Evolutionary conservation across 1,284 basidiomycete genomes (phyloP), one percentile per base, ranked within the genome.

Genomic region (Fereydounia khargensis): DNA sequence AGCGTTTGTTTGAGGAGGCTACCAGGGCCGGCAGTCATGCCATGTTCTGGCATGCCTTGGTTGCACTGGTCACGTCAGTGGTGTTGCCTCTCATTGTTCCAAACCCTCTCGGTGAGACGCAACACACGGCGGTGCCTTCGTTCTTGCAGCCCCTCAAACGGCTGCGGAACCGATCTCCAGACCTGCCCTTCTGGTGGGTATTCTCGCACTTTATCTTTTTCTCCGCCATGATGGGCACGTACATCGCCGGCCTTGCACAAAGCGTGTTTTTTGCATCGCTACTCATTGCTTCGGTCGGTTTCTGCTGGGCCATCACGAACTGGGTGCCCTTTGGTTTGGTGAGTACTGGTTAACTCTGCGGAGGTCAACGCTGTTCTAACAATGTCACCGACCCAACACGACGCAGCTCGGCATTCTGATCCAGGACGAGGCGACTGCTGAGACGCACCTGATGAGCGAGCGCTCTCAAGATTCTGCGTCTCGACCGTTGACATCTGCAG

Each of bases 11-110:
- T 20, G 66, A 69, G 9, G 84, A 87, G 66, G 85, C 87, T 1
- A 89, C 87, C 0, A 84, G 91, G 3, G 81, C 87, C 2, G 92
- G 91, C 16, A 86, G 89, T 1, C 82, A 86, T 16, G 89, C 91
- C 0, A 79, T 95, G 39, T 86, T 95, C 70, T 85, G 82, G 65
- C 85, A 85, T 36, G 81, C 90, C 0, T 39, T 90, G 10, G 77
- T 92, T 9, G 82, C 86, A 3, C 81, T 96, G 10, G 58, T 79
- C 8, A 80, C 84, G 10, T 91, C 88, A 44, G 74, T 90, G 38
- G 61, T 86, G 19, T 77, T 91, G 10, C 92, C 92, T 0, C 80
- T 83, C 35, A 82, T 91, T 48, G 83, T 91, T 14, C 49, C 61
- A 11, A 61, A 55, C n/a, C 58, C 55, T 11, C 51, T 42, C 21